These are phyloP conservation scores for Hortiboletus flavorubellus DNA, from an alignment of 768 basidiomycete species.

Conservation along the genomic window DNA sequence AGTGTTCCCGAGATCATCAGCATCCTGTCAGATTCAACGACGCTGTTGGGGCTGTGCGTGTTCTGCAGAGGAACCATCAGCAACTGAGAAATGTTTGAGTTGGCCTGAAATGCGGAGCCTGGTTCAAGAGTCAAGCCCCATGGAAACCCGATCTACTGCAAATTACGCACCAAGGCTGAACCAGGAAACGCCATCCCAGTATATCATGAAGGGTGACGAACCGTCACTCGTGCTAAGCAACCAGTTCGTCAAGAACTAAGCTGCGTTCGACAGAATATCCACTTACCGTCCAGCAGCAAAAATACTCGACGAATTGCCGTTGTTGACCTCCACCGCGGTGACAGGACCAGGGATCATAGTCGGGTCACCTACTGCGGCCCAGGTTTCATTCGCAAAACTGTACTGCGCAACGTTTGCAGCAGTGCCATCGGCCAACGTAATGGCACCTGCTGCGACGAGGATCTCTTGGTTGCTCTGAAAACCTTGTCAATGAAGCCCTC, in stretches of 20 bases:
- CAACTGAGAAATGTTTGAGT: conserved; percentile 74
- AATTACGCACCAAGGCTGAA: conserved; percentile 49
- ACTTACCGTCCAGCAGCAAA: conserved; percentile 86
- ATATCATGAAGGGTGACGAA: conserved; percentile 66
- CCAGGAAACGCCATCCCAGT: conserved; percentile 87
- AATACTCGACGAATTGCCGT: conserved; percentile 74
- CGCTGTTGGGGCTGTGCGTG: conserved; percentile 63
- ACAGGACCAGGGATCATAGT: conserved; percentile 81
- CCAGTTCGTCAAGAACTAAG: neutral
- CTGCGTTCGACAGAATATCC: neutral
- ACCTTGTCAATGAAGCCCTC: conserved; percentile 5
- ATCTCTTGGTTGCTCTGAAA: conserved; percentile 59
- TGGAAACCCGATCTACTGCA: neutral
- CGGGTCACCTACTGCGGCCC: conserved; percentile 64
- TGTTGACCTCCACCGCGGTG: conserved; percentile 83
- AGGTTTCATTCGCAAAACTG: conserved; percentile 67
- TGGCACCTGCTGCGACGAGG: conserved; percentile 78
- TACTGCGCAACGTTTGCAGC: conserved; percentile 72
- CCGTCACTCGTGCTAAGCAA: conserved; percentile 50
- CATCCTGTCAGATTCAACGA: conserved; percentile 84
- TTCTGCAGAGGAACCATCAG: conserved; percentile 86
- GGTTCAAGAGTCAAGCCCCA: neutral
- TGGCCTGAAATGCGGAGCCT: conserved; percentile 55
- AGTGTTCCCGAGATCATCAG: conserved; percentile 84
- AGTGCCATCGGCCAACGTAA: conserved; percentile 61